Percentiles rank a stretch among this genome's conserved stretches.
phyloP scores from a whole-genome alignment of 148 eudicot species.

The Mesembryanthemum crystallinum region DNA sequence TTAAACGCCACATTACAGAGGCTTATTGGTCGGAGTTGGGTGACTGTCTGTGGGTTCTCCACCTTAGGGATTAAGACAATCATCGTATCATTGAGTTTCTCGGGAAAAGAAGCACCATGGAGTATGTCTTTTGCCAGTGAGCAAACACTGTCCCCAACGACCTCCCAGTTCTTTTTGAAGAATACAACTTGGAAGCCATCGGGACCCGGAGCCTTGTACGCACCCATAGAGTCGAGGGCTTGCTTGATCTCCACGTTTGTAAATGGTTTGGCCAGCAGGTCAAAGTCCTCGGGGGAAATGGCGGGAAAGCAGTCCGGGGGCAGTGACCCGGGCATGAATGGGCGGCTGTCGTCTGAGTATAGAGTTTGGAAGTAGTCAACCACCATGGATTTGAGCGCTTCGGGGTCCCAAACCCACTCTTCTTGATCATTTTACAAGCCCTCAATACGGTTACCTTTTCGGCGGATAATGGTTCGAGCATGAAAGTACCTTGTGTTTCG shows the following conservation, averaged over 20 bases:
- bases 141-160: background rate
- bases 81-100: background rate
- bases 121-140: background rate
- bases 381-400: background rate
- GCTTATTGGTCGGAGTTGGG: background rate
- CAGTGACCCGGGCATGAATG: no score
- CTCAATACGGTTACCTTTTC: background rate
- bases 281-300: background rate
- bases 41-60: background rate
- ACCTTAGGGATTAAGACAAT: background rate
- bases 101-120: background rate
- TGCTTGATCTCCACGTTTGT: background rate
- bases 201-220: background rate
- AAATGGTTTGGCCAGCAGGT: background rate
- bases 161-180: background rate
- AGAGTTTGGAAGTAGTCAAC: background rate
- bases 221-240: no score
- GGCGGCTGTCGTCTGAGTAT: background rate
- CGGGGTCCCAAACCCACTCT: background rate
- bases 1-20: background rate
- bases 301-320: background rate
- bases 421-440: background rate
- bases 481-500: background rate
- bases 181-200: background rate
- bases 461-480: background rate